Percentiles rank a stretch among this genome's conserved stretches.
Evolutionary conservation across 2,329 filamentous ascomycete genomes (phyloP).

Genomic region (Clonostachys chloroleuca): DNA sequence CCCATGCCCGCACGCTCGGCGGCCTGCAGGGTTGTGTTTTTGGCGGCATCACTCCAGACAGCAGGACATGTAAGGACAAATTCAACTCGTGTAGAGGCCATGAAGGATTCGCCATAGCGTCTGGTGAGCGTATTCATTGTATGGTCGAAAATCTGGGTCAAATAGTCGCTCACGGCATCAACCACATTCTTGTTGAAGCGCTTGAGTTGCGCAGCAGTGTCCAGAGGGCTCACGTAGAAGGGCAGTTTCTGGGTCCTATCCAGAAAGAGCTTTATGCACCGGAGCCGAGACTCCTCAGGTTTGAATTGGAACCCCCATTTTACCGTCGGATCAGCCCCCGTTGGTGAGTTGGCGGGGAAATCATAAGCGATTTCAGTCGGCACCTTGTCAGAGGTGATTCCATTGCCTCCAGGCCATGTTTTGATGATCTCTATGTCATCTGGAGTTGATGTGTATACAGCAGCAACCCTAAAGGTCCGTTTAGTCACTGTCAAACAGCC

Average conservation of each 20-base stretch:
- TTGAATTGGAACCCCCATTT: conserved; percentile 85
- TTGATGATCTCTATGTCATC: conserved; percentile 83
- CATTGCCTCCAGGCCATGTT: conserved; percentile 78
- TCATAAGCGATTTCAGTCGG: conserved; percentile 73
- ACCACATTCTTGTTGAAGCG: conserved; percentile 72
- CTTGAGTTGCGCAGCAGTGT: conserved; percentile 73
- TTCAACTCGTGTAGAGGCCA: conserved; percentile 70
- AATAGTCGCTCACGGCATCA: conserved; percentile 75
- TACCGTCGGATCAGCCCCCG: conserved; percentile 38
- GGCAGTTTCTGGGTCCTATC: conserved; percentile 77
- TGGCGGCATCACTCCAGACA: conserved; percentile 82
- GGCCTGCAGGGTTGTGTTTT: conserved; percentile 74
- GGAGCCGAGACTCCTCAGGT: conserved; percentile 69
- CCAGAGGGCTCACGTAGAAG: conserved; percentile 73
- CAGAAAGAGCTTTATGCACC: conserved; percentile 81
- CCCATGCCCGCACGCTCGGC: conserved; percentile 79
- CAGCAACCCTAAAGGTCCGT: conserved; percentile 45
- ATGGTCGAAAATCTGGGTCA: conserved; percentile 71
- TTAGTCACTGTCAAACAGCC: conserved; percentile 1
- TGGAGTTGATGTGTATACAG: conserved; percentile 69
- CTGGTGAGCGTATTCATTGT: conserved; percentile 74
- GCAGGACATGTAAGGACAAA: conserved; percentile 80
- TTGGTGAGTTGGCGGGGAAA: conserved; percentile 17
- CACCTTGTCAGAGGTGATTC: conserved; percentile 85
- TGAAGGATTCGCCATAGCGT: conserved; percentile 74